These are phyloP conservation scores for Leccinum angustisporum DNA, from an alignment of 1,284 basidiomycete genomes.

Conservation along the genomic window DNA sequence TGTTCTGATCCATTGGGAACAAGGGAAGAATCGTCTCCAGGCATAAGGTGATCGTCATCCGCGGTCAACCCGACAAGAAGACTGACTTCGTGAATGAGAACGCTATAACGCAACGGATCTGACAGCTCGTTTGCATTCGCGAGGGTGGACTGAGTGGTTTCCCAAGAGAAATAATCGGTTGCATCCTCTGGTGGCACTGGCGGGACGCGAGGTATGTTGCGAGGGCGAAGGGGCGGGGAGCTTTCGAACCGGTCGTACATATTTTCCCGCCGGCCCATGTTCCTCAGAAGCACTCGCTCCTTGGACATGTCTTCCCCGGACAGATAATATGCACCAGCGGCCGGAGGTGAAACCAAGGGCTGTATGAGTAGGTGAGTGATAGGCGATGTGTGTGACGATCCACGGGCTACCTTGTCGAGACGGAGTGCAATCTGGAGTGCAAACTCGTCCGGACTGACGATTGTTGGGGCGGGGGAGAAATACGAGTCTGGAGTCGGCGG, in stretches of 20 bases:
- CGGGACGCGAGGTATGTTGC: background rate
- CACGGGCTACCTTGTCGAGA: constrained; percentile 4
- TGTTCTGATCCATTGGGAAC: background rate
- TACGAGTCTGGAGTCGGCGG: constrained; percentile 24
- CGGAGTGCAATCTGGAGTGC: constrained; percentile 15
- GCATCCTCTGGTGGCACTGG: background rate
- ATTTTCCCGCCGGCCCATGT: constrained; percentile 10
- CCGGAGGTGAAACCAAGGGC: background rate
- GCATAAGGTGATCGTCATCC: constrained; percentile 17
- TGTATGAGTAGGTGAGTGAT: background rate
- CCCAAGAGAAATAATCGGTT: constrained; percentile 16
- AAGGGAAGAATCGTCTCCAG: constrained; percentile 1
- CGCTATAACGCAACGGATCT: constrained; percentile 24
- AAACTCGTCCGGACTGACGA: constrained; percentile 21
- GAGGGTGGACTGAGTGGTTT: constrained; percentile 9
- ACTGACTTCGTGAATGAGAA: constrained; percentile 35
- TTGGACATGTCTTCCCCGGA: constrained; percentile 20
- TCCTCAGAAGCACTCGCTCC: constrained; percentile 16
- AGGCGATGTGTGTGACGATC: background rate
- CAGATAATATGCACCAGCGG: constrained; percentile 1
- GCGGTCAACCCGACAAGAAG: constrained; percentile 30
- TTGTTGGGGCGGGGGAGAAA: constrained; percentile 9
- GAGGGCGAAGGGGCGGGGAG: constrained; percentile 8
- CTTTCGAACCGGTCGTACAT: constrained; percentile 10
- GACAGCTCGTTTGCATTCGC: constrained; percentile 1